Evolutionary conservation across 2,329 filamentous ascomycete species (phyloP).

Genomic region (Cercospora janseana): DNA sequence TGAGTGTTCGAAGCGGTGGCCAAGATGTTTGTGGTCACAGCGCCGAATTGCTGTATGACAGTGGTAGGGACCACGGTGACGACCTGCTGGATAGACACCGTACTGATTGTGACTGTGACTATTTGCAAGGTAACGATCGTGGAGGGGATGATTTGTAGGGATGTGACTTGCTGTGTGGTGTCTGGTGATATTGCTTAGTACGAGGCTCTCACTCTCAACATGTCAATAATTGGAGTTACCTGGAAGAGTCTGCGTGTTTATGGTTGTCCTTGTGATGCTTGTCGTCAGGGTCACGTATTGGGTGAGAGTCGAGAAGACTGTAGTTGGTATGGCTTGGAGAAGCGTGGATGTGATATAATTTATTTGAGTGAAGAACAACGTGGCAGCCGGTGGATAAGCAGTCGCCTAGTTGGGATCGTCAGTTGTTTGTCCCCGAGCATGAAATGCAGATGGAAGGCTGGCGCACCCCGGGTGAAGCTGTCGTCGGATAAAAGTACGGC

Average conservation of each 20-base stretch:
- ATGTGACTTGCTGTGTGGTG: not conserved
- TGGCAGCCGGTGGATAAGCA: too few relatives aligned
- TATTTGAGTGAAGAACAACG: too few relatives aligned
- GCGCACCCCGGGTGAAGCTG: too few relatives aligned
- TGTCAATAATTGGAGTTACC: not conserved
- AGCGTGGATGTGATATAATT: too few relatives aligned
- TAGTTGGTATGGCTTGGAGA: too few relatives aligned
- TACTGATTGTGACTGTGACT: conserved; percentile 3
- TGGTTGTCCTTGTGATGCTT: too few relatives aligned
- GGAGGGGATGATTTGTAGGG: conserved; percentile 1
- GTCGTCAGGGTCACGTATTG: too few relatives aligned
- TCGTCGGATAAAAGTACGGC: too few relatives aligned
- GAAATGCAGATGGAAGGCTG: too few relatives aligned
- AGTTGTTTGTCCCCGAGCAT: too few relatives aligned
- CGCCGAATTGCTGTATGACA: not conserved
- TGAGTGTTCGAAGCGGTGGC: not conserved
- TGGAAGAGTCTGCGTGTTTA: not conserved
- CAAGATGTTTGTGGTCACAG: not conserved
- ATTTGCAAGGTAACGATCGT: not conserved
- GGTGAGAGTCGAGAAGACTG: too few relatives aligned
- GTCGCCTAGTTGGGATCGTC: too few relatives aligned
- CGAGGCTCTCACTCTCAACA: not conserved
- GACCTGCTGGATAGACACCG: not conserved
- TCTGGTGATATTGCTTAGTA: not conserved
- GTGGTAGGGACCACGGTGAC: conserved; percentile 5